Conservation (phyloP, 441 rosid species). For the Viola pubescens region DNA sequence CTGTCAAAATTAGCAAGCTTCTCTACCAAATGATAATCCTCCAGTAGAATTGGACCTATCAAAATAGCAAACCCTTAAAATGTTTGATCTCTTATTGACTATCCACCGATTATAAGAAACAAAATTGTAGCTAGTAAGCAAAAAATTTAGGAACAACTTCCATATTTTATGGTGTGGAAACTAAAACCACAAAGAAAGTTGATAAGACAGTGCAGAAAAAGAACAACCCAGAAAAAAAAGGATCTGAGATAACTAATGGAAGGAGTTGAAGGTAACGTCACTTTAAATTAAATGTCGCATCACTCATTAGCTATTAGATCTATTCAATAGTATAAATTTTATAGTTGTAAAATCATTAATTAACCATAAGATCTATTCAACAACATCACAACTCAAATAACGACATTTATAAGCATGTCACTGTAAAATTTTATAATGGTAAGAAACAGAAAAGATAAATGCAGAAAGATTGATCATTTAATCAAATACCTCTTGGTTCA, state of each 20-base stretch:
- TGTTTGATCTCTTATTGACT: background rate
- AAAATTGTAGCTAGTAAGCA: background rate
- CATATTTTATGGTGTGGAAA: too few relatives aligned
- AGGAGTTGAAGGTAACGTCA: too few relatives aligned
- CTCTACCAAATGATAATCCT: background rate
- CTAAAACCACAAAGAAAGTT: too few relatives aligned
- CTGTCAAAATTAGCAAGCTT: background rate
- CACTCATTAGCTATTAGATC: too few relatives aligned
- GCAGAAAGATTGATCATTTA: background rate
- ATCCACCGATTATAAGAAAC: background rate
- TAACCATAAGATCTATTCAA: too few relatives aligned
- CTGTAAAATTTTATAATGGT: too few relatives aligned
- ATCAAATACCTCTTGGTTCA: conserved; percentile 64
- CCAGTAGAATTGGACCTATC: background rate
- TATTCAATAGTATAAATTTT: too few relatives aligned
- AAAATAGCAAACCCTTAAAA: background rate
- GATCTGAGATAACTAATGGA: too few relatives aligned
- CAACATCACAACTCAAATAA: too few relatives aligned
- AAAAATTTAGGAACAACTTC: background rate
- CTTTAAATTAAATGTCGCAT: too few relatives aligned
- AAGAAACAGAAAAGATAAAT: background rate
- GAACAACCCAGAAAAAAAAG: background rate
- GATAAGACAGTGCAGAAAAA: background rate
- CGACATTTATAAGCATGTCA: too few relatives aligned
- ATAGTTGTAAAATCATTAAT: too few relatives aligned